Evolutionary conservation across 441 rosid species (phyloP).

Genomic region (Capsella rubella): DNA sequence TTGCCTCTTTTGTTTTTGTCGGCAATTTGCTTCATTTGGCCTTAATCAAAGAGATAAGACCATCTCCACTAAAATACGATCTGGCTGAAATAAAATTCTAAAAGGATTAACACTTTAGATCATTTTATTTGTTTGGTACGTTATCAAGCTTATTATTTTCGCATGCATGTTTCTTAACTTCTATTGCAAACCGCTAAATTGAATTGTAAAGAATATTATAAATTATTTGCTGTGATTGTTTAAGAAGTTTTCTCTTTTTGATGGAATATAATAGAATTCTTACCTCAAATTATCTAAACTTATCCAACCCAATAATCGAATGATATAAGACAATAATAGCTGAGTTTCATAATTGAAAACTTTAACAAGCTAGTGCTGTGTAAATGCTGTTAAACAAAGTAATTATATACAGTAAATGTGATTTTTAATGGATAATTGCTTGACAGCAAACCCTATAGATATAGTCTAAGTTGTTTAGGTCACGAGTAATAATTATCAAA

Average conservation of each 20-base stretch:
- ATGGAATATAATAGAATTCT: neutral
- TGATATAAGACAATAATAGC: neutral
- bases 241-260: neutral
- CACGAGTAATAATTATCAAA: conserved; percentile 45
- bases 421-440: conserved; percentile 16
- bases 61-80: conserved; percentile 3
- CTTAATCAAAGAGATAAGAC: neutral
- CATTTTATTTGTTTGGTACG: neutral
- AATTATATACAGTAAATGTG: conserved; percentile 6
- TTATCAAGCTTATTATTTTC: neutral
- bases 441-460: conserved; percentile 42
- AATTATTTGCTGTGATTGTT: neutral
- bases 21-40: conserved; percentile 4
- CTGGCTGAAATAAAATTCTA: neutral
- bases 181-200: neutral
- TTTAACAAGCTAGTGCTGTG: conserved; percentile 23
- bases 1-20: neutral
- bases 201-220: neutral
- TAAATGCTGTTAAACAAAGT: conserved; percentile 17
- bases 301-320: neutral
- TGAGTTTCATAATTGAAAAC: conserved; percentile 18
- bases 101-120: neutral
- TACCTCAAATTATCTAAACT: neutral
- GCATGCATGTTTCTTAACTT: conserved; percentile 2
- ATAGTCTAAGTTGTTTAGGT: conserved; percentile 39